These are phyloP conservation scores for Globisporangium echinulatum DNA, from an alignment of 352 stramenopile species.

Conservation along the genomic window DNA sequence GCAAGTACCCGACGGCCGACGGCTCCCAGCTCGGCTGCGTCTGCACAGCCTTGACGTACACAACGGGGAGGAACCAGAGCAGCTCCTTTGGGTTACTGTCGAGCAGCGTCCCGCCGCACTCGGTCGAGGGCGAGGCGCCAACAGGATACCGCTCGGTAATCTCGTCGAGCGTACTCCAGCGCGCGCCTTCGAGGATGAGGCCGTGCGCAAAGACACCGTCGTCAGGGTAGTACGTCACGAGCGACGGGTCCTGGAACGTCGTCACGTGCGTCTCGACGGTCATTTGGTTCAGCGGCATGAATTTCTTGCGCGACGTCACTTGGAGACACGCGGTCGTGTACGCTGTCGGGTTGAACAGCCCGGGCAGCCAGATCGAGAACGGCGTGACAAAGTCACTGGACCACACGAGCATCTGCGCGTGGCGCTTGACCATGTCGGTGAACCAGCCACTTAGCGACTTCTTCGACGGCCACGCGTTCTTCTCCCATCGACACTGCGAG, in stretches of 20 bases:
- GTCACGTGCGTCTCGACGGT: conserved; percentile 95
- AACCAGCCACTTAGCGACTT: conserved; percentile 92
- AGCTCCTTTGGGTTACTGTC: conserved; percentile 96
- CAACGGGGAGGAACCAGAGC: conserved; percentile 87
- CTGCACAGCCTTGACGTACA: conserved; percentile 95
- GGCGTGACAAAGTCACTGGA: conserved; percentile 88
- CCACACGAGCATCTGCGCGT: conserved; percentile 88
- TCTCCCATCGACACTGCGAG: conserved; percentile 94
- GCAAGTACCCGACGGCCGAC: conserved; percentile 93
- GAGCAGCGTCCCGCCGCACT: conserved; percentile 85
- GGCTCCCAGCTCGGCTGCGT: conserved; percentile 92
- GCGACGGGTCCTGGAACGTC: conserved; percentile 86
- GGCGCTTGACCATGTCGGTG: conserved; percentile 89
- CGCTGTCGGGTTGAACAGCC: conserved; percentile 94
- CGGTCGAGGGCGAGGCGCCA: conserved; percentile 73
- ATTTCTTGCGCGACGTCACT: conserved; percentile 89
- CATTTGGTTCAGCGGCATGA: conserved; percentile 94
- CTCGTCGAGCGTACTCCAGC: conserved; percentile 88
- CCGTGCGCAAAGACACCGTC: conserved; percentile 94
- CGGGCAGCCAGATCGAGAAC: conserved; percentile 93
- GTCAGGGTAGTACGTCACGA: conserved; percentile 75
- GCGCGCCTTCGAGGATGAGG: conserved; percentile 94
- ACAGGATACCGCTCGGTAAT: conserved; percentile 85
- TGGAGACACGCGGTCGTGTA: conserved; percentile 96
- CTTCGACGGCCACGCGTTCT: conserved; percentile 93